Base-by-base conservation (phyloP, 495 filamentous ascomycete species). In the Xanthoparmelia taractica region DNA sequence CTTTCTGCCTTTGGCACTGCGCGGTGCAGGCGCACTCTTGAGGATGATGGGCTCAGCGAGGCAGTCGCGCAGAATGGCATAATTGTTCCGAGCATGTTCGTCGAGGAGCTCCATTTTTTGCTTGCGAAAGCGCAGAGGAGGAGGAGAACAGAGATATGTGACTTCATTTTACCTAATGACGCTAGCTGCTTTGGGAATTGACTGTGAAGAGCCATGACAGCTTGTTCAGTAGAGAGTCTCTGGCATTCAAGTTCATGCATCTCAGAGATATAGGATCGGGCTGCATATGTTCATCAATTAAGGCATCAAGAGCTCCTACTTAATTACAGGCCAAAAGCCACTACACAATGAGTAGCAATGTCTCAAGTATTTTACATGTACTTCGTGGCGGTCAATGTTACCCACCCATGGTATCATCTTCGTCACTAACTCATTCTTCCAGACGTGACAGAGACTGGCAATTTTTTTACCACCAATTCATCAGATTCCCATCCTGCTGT, bases 381-480 rank as follows among this genome's bases (percentile, higher is more conserved):
- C 3, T 36, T 36, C 34, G 15, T 18, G 18, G 1, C 12, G 25
- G 25, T 31, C 11, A 23, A 36, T 23, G 2, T n/a, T 17, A 27
- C 40, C 20, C 23, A 37, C 34, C 27, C 40, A 50, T 50, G 54
- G 55, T 58, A 57, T 57, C 50, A 18, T 34, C 29, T 36, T 29
- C 47, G 13, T 18, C 4, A 0, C 1, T 50, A 6, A 36, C 20
- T 8, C 41, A 23, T 47, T 15, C 29, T 25, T 36, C 18, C 40
- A 27, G 23, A n/a, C 41, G 12, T 37, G n/a, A 17, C 8, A 29
- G 17, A 40, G 0, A 8, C 12, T 27, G 31, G 13, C 40, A 17
- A 1, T 15, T 8, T 47, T 0, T 25, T 68, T 36, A 68, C 63
- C 59, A 65, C 66, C 66, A 68, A 41, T 63, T 68, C 52, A 60